Conservation (phyloP, 768 basidiomycete species). For the Russula griseocarnosa region DNA sequence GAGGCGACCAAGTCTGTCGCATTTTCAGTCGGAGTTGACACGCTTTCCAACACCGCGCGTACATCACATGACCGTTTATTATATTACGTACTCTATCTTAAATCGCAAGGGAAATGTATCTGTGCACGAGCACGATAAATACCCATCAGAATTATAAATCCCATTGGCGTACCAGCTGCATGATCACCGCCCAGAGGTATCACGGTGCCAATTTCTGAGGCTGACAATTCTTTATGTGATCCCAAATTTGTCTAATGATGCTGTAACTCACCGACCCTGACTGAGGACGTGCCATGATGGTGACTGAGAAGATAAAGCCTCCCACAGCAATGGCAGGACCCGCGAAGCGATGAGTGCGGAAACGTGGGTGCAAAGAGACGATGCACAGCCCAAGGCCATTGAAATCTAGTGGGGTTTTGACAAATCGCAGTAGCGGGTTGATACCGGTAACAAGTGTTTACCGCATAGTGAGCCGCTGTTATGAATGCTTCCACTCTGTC, state of each 20-base stretch:
- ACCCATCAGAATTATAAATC: background rate
- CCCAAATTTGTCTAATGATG: background rate
- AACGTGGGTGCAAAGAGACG: conserved; percentile 59
- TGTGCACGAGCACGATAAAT: conserved; percentile 29
- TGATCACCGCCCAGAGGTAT: conserved; percentile 62
- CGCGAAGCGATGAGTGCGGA: conserved; percentile 56
- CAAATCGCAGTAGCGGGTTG: background rate
- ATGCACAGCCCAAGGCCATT: conserved; percentile 65
- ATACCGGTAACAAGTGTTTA: conserved; percentile 31
- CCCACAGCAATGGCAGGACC: conserved; percentile 63
- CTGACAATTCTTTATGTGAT: conserved; percentile 31
- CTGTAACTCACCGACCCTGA: conserved; percentile 40
- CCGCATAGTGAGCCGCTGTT: conserved; percentile 61
- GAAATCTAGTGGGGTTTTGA: conserved; percentile 44
- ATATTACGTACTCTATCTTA: conserved; percentile 28
- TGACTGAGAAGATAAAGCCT: conserved; percentile 56
- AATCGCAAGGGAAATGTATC: conserved; percentile 52
- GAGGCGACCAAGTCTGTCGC: too few relatives aligned
- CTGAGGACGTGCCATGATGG: conserved; percentile 55
- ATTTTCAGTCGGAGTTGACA: conserved; percentile 46
- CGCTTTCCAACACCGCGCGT: conserved; percentile 38
- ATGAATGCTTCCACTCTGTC: conserved; percentile 58
- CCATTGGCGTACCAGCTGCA: conserved; percentile 55
- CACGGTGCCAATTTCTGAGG: conserved; percentile 56
- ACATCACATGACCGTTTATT: conserved; percentile 38